A percentile compares a stretch with the other conserved stretches of the same genome.
Evolutionary conservation across 352 stramenopile species (phyloP).

Genomic region (Pythium aristosporum): DNA sequence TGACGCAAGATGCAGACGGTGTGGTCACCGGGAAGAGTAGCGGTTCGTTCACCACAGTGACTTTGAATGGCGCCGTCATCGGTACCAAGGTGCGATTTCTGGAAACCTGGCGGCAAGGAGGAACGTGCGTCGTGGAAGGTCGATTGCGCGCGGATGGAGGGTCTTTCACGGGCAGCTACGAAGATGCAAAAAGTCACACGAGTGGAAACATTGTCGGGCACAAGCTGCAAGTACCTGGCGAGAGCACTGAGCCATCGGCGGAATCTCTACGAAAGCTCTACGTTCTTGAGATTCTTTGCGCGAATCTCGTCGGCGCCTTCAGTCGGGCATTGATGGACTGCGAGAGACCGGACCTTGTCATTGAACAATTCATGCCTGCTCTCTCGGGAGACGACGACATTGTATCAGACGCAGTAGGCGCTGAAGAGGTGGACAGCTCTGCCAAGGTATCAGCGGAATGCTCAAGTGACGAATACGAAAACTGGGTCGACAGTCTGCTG

Average conservation of each 20-base stretch:
- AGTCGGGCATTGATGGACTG: constrained; percentile 64
- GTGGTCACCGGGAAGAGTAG: constrained; percentile 68
- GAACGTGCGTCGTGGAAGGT: constrained; percentile 84
- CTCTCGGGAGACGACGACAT: constrained; percentile 35
- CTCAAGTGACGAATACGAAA: constrained; percentile 78
- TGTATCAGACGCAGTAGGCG: constrained; percentile 30
- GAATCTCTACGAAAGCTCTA: constrained; percentile 33
- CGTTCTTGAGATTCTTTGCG: constrained; percentile 74
- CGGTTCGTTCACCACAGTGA: constrained; percentile 82
- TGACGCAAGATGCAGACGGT: constrained; percentile 69
- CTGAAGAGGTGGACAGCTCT: constrained; percentile 31
- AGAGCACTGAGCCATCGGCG: neutral
- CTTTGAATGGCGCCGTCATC: constrained; percentile 64
- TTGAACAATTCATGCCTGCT: constrained; percentile 35
- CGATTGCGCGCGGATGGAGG: constrained; percentile 68
- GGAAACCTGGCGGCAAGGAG: constrained; percentile 85
- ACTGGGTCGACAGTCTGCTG: constrained; percentile 74
- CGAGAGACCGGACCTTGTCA: constrained; percentile 56
- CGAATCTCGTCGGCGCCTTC: constrained; percentile 77
- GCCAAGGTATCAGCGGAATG: constrained; percentile 55
- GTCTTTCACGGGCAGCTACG: constrained; percentile 76
- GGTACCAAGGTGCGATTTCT: constrained; percentile 85
- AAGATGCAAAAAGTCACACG: constrained; percentile 87
- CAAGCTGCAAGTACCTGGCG: constrained; percentile 28
- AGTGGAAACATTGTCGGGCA: constrained; percentile 79